Base-by-base conservation (phyloP, 2,329 filamentous ascomycete species). In the Xylariaceae sp. region DNA sequence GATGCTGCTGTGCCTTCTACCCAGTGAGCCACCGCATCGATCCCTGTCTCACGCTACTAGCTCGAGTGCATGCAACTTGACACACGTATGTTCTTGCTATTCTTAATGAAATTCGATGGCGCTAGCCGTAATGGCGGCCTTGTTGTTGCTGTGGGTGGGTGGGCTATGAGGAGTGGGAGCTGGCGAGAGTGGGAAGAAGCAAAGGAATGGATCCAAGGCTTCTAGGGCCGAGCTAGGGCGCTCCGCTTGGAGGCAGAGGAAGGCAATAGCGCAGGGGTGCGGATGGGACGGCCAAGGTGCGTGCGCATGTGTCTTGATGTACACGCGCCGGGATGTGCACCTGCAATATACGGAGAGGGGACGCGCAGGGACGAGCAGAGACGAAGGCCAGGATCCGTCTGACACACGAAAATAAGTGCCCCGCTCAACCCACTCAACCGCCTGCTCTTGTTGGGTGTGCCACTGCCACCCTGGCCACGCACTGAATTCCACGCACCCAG, bases 341-440 rank as follows among this genome's bases (percentile, higher is more conserved):
- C 71, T 67, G 73, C 70, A 76, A 77, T 75, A 76, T 76, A 75
- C 75, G 73, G 75, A 70, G 69, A 28, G 4, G 22, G 7, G 22
- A 28, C 22, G 22, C 4, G 22, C 22, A 28, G 22, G 7, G 22
- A 28, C 22, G 22, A 28, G 22, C 22, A 28, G 67, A 75, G 74
- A 75, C 74, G 73, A 75, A 69, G 68, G 67, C 70, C 72, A 71
- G 73, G 70, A 71, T 75, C 74, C 77, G 74, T 38, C 34, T 38
- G 34, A 38, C 34, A 78, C 75, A 76, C 69, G 66, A 72, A 70
- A 71, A 73, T 70, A 73, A 72, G 68, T 72, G 70, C 69, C 53
- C 59, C 60, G 62, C 57, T 48, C 52, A 7, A 59, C 54, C 61
- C 56, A 59, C 60, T 57, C 60, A 55, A 62, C 57, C 60, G 63